These are phyloP conservation scores for Talaromyces amestolkiae DNA, from an alignment of 2,329 filamentous ascomycete genomes.

Conservation along the genomic window DNA sequence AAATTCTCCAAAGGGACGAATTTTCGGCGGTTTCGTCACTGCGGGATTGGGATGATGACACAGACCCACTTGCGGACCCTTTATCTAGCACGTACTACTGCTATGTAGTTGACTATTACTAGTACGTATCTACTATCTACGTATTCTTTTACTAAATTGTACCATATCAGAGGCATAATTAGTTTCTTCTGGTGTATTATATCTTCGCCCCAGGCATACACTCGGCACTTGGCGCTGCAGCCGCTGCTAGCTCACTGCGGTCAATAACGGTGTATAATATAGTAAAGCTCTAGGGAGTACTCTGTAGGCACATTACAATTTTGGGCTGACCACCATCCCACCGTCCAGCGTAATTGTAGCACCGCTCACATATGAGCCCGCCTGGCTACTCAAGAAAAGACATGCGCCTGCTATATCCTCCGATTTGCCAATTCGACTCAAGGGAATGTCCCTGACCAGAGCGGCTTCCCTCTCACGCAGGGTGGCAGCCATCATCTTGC, in stretches of 20 bases:
- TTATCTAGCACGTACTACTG: neutral
- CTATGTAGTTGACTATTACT: neutral
- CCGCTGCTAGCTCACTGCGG: neutral
- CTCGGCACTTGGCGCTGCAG: neutral
- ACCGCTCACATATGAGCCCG: constrained; percentile 65
- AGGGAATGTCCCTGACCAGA: constrained; percentile 57
- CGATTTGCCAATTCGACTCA: constrained; percentile 65
- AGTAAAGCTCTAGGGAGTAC: too few species aligned
- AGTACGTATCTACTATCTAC: too few species aligned
- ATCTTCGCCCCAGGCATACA: neutral
- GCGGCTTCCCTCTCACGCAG: constrained; percentile 50
- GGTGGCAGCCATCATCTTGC: constrained; percentile 56
- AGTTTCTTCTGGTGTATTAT: neutral
- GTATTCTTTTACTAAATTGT: neutral
- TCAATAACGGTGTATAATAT: neutral
- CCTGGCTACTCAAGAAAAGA: constrained; percentile 66
- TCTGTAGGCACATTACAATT: constrained; percentile 31
- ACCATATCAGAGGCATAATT: neutral
- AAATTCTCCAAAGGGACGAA: neutral
- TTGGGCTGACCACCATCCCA: constrained; percentile 46
- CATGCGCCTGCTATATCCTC: constrained; percentile 70
- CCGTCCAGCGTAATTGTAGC: constrained; percentile 64
- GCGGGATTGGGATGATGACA: constrained; percentile 14
- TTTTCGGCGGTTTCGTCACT: constrained; percentile 13
- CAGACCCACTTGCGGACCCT: neutral